Conservation (phyloP, 148 eudicot genomes). For the Linanthus parryae region DNA sequence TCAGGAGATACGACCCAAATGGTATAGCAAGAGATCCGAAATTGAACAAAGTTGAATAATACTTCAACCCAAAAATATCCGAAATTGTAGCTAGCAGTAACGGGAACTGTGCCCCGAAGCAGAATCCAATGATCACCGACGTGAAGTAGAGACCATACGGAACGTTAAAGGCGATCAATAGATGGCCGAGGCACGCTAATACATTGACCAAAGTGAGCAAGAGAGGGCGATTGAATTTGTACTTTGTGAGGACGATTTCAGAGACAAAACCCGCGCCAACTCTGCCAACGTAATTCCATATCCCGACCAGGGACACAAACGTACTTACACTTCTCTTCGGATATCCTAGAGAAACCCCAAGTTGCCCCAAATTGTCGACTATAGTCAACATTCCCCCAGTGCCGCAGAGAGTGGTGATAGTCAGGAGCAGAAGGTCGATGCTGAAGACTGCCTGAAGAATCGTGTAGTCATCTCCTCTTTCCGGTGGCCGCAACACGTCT, state of each 20-base stretch:
- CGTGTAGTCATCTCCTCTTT: conserved; percentile 7
- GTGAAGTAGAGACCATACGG: background rate
- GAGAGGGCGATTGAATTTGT: conserved; percentile 15
- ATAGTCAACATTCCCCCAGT: background rate
- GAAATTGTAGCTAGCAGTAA: background rate
- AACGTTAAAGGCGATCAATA: conserved; percentile 14
- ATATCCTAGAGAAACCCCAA: conserved; percentile 1
- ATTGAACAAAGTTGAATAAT: conserved; percentile 2
- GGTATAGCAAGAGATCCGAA: conserved; percentile 1
- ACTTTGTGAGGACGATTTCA: background rate
- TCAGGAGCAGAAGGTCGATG: background rate
- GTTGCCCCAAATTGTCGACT: conserved; percentile 3
- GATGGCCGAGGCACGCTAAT: conserved; percentile 14
- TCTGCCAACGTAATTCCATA: conserved; percentile 7
- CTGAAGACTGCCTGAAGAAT: conserved; percentile 1
- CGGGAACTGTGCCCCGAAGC: conserved; percentile 2
- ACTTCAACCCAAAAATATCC: conserved; percentile 1
- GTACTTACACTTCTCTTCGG: background rate
- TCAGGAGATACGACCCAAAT: background rate
- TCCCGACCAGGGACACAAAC: conserved; percentile 2
- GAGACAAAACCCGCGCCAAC: background rate
- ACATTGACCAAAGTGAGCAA: conserved; percentile 9
- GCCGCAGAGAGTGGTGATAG: background rate
- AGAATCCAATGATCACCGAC: conserved; percentile 2
- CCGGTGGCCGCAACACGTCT: conserved; percentile 3